Evolutionary conservation across 306 rosid species (phyloP), one percentile per base, ranked within the genome.

Genomic region (Cajanus cajan): DNA sequence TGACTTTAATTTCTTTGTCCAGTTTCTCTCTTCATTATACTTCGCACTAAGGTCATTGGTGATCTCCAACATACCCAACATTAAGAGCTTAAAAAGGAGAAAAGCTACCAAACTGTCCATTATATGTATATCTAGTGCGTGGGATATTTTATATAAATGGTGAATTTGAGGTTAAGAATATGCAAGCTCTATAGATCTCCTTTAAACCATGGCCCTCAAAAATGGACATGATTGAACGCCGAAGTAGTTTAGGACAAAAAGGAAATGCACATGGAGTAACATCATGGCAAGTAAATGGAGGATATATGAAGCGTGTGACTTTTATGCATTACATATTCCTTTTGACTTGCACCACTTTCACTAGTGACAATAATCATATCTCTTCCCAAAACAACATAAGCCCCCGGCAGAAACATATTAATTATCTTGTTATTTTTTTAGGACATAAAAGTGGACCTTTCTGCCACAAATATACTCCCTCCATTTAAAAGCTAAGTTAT

Each of bases 151-250:
- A 48, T 48, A 50, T 16, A 45, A 11, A 57, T 44, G 39, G 52
- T 18, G 36, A 1, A 78, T 57, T 69, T 31, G 36, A 43, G 82
- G 51, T 57, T 34, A 58, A 36, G 40, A 71, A 36, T 59, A 44
- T 11, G 22, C 44, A 59, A 31, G 65, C 22, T 80, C 36, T 62
- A 47, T 28, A 28, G 31, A 28, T 62, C 37, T 63, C 36, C 84
- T 80, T 80, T 80, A 80, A 80, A 80, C 44, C 18, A 67, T 7
- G 65, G 22, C 80, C 85, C 76, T 81, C 0, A 43, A 81, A 33
- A 74, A 33, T 81, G 80, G 84, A 65, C 71, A 55, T 34, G 64
- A 18, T 52, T 39, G 75, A 59, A 55, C 21, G 4, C 34, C 65
- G 7, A 47, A 21, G 66, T 66, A 16, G 51, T 50, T 41, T 78